Evolutionary conservation across 352 stramenopile species (phyloP).

Genomic region (Pythium myriotylum): DNA sequence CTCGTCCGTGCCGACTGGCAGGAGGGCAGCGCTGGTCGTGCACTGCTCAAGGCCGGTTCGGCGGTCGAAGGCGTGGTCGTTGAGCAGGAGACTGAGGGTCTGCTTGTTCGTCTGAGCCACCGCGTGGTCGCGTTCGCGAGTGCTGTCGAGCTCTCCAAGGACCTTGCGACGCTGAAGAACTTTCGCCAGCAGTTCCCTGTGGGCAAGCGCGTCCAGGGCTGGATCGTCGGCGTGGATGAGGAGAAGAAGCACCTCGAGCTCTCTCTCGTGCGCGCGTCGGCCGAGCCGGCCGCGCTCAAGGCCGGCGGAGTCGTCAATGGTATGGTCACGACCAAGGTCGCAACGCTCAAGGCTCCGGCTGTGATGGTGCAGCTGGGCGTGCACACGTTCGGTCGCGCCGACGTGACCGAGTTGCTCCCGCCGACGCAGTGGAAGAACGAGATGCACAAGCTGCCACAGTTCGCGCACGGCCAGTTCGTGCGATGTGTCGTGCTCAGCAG

Average conservation of each 20-base stretch:
- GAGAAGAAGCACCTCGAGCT: conserved; percentile 79
- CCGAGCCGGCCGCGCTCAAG: conserved; percentile 31
- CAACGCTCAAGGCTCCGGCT: conserved; percentile 70
- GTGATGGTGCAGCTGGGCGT: conserved; percentile 86
- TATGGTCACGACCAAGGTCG: conserved; percentile 73
- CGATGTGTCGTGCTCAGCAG: conserved; percentile 73
- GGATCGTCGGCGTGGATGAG: conserved; percentile 64
- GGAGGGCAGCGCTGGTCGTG: conserved; percentile 63
- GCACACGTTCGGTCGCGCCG: conserved; percentile 80
- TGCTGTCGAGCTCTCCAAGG: conserved; percentile 67
- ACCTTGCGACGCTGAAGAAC: conserved; percentile 53
- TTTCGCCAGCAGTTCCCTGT: conserved; percentile 78
- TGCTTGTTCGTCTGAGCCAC: conserved; percentile 76
- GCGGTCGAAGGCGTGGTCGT: conserved; percentile 70
- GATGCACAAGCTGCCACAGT: conserved; percentile 70
- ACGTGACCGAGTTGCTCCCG: conserved; percentile 74
- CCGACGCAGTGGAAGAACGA: conserved; percentile 61
- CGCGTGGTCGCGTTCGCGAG: conserved; percentile 66
- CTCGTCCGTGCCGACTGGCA: conserved; percentile 80
- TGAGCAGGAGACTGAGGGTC: conserved; percentile 53
- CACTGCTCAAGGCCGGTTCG: conserved; percentile 63
- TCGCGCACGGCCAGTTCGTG: conserved; percentile 68
- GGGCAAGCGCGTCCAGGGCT: conserved; percentile 73
- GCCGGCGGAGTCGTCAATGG: conserved; percentile 64
- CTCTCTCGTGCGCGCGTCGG: conserved; percentile 56